Evolutionary conservation across 2,329 filamentous ascomycete species (phyloP).

Genomic region (Periglandula ipomoeae): DNA sequence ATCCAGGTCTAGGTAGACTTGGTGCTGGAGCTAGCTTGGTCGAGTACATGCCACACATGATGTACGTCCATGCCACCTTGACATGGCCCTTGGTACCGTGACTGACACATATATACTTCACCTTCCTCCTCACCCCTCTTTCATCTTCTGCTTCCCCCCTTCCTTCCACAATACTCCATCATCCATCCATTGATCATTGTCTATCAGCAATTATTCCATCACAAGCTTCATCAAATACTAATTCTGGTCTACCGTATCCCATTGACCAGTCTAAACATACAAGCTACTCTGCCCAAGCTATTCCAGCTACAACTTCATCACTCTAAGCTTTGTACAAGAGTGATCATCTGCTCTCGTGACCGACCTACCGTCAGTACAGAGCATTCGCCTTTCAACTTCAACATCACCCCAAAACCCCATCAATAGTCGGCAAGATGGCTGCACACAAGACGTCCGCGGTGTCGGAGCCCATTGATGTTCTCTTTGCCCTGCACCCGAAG

Average conservation of each 20-base stretch:
- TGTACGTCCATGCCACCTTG: constrained; percentile 1
- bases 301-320: not conserved
- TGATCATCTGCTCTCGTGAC: not conserved
- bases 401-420: constrained; percentile 6
- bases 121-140: constrained; percentile 9
- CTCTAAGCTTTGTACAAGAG: not conserved
- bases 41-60: not conserved
- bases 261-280: not conserved
- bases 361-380: not conserved
- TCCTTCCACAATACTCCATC: constrained; percentile 9
- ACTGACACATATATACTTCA: constrained; percentile 7
- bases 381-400: constrained; percentile 8
- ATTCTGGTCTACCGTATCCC: not conserved
- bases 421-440: constrained; percentile 38
- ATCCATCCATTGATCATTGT: constrained; percentile 11
- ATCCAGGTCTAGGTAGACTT: too few relatives aligned
- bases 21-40: too few relatives aligned
- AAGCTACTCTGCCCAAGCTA: not conserved
- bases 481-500: constrained; percentile 51
- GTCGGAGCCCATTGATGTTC: constrained; percentile 47
- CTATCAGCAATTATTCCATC: not conserved
- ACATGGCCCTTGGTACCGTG: not conserved
- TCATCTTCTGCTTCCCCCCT: constrained; percentile 12
- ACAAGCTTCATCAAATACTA: not conserved
- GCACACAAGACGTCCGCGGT: constrained; percentile 49